These are phyloP conservation scores for Tetracladium marchalianum DNA, from an alignment of 495 filamentous ascomycete genomes.

Conservation along the genomic window DNA sequence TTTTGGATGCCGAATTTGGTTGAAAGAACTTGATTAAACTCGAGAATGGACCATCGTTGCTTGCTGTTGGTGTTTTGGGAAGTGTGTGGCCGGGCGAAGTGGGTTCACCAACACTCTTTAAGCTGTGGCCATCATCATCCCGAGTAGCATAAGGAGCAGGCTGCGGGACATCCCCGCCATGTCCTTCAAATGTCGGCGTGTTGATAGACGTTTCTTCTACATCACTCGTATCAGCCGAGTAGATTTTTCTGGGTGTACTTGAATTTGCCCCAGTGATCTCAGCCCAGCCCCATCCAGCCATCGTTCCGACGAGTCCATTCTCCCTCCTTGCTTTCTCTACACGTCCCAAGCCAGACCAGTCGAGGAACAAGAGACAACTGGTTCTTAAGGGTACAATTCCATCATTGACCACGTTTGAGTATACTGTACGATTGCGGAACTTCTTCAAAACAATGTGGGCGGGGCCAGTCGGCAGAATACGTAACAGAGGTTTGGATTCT, in stretches of 20 bases:
- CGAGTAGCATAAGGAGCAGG: slow-evolving; percentile 15
- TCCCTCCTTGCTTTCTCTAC: slow-evolving; percentile 92
- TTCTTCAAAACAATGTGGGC: slow-evolving; percentile 78
- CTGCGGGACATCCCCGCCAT: slow-evolving; percentile 20
- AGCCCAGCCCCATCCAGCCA: slow-evolving; percentile 90
- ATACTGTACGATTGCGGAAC: slow-evolving; percentile 86
- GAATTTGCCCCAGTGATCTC: slow-evolving; percentile 81
- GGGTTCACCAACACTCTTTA: slow-evolving; percentile 8
- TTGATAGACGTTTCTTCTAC: slow-evolving; percentile 9
- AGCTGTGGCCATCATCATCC: slow-evolving; percentile 18
- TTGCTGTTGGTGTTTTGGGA: neutral
- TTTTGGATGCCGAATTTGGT: slow-evolving; percentile 10
- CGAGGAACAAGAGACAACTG: slow-evolving; percentile 91
- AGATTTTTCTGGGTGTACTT: slow-evolving; percentile 28
- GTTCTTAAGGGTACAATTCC: slow-evolving; percentile 93
- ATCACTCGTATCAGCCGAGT: slow-evolving; percentile 9
- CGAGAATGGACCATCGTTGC: slow-evolving; percentile 10
- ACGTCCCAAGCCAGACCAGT: slow-evolving; percentile 87
- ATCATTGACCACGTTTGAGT: slow-evolving; percentile 98
- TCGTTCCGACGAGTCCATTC: slow-evolving; percentile 81
- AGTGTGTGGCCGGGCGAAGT: neutral
- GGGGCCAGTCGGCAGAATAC: slow-evolving; percentile 87
- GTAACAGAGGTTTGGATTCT: slow-evolving; percentile 77
- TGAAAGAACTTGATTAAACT: slow-evolving; percentile 19
- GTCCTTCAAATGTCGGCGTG: slow-evolving; percentile 16